Percentiles rank a stretch among this genome's conserved stretches.
These are phyloP conservation scores for Ciborinia camelliae DNA, from an alignment of 2,329 filamentous ascomycete genomes.

Conservation along the genomic window DNA sequence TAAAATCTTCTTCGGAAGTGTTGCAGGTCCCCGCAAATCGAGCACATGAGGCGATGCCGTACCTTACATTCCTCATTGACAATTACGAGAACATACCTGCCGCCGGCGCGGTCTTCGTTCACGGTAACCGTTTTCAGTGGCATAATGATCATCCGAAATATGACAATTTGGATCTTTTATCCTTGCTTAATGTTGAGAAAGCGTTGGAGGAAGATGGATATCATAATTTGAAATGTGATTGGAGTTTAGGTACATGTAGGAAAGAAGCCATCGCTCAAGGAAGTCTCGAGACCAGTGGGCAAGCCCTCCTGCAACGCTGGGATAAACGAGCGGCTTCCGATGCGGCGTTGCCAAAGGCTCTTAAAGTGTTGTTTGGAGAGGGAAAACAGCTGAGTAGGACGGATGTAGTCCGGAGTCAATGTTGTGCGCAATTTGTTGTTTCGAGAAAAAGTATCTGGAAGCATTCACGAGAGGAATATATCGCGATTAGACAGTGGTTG, in stretches of 20 bases:
- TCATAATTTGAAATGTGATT: slow-evolving; percentile 50
- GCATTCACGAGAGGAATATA: slow-evolving; percentile 49
- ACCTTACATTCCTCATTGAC: slow-evolving; percentile 47
- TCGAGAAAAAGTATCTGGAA: slow-evolving; percentile 46
- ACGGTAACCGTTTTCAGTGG: slow-evolving; percentile 45
- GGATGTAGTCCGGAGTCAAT: slow-evolving; percentile 47
- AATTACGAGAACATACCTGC: slow-evolving; percentile 43
- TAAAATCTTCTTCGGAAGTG: slow-evolving; percentile 26
- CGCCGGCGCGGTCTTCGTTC: slow-evolving; percentile 43
- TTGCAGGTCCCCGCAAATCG: slow-evolving; percentile 47
- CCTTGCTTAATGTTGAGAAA: slow-evolving; percentile 39
- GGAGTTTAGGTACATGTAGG: slow-evolving; percentile 44
- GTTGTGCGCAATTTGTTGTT: slow-evolving; percentile 56
- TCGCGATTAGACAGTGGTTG: slow-evolving; percentile 53
- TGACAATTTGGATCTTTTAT: slow-evolving; percentile 44
- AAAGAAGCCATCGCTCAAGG: slow-evolving; percentile 40
- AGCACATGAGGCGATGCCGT: slow-evolving; percentile 47
- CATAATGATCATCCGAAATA: slow-evolving; percentile 45
- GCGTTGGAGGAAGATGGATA: slow-evolving; percentile 44
- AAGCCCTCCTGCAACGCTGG: slow-evolving; percentile 43
- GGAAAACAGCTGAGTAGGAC: slow-evolving; percentile 42
- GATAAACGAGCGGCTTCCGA: slow-evolving; percentile 43
- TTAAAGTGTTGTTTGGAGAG: slow-evolving; percentile 39
- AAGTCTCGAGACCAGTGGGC: slow-evolving; percentile 41
- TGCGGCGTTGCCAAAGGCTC: slow-evolving; percentile 38